Conservation (phyloP, 352 stramenopile genomes). For the Phytophthora hybrid region DNA sequence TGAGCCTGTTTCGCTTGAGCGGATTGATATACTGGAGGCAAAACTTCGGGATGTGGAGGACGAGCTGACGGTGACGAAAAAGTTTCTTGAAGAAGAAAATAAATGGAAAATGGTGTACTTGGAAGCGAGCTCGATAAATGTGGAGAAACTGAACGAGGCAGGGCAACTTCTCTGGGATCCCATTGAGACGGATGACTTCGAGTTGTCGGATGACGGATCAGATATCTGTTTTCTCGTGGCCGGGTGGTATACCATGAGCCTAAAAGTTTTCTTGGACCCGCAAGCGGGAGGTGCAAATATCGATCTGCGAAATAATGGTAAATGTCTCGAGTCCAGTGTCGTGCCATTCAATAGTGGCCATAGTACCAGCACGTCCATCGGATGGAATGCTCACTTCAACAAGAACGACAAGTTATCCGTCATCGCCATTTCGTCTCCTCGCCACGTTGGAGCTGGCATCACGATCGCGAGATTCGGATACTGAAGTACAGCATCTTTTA, state of each 20-base stretch:
- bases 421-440: too few species aligned
- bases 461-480: not conserved
- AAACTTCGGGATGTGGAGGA: conserved; percentile 11
- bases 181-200: not conserved
- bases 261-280: not conserved
- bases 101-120: not conserved
- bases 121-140: not conserved
- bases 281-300: not conserved
- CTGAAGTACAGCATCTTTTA: not conserved
- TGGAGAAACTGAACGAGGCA: not conserved
- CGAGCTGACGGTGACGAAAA: conserved; percentile 7
- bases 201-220: not conserved
- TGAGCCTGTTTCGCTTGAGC: conserved; percentile 5
- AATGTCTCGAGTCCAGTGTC: not conserved
- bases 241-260: not conserved
- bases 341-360: not conserved
- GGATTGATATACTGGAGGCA: conserved; percentile 19
- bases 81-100: not conserved
- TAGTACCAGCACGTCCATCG: not conserved
- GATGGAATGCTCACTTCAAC: not conserved
- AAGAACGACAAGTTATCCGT: not conserved
- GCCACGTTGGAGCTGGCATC: not conserved
- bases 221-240: not conserved
- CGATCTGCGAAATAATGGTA: not conserved
- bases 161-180: not conserved